These are phyloP conservation scores for Fusarium vanettenii DNA, from an alignment of 2,329 filamentous ascomycete genomes.

Conservation along the genomic window DNA sequence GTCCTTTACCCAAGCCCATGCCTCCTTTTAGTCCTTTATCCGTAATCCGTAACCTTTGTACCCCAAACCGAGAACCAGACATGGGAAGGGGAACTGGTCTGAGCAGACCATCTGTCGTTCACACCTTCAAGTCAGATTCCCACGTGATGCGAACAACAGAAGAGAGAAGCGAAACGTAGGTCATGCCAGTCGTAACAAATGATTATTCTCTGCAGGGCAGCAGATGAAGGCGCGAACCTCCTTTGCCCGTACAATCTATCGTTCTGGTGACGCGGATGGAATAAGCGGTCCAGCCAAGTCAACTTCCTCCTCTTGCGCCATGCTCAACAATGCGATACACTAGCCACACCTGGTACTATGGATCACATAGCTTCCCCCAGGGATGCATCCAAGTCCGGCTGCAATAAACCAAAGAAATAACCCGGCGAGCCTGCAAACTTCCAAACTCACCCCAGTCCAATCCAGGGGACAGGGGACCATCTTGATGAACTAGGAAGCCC, in stretches of 20 bases:
- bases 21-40: background rate
- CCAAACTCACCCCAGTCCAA: constrained; percentile 21
- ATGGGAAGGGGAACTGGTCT: background rate
- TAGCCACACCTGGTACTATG: constrained; percentile 25
- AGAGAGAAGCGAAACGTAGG: constrained; percentile 33
- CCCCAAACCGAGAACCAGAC: background rate
- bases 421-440: constrained; percentile 9
- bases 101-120: background rate
- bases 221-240: constrained; percentile 51
- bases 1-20: constrained; percentile 7
- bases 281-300: constrained; percentile 33
- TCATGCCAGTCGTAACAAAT: constrained; percentile 46
- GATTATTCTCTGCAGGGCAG: constrained; percentile 47
- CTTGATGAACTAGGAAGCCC: constrained; percentile 24
- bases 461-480: constrained; percentile 16
- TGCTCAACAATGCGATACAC: constrained; percentile 41
- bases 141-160: background rate
- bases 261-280: constrained; percentile 43
- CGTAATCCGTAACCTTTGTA: background rate
- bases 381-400: constrained; percentile 29
- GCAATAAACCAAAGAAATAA: constrained; percentile 22
- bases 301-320: constrained; percentile 41
- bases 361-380: constrained; percentile 43
- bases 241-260: constrained; percentile 53
- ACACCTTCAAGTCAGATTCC: background rate